Percentiles rank a stretch among this genome's conserved stretches.
Conservation (phyloP, 202 grass and related monocot species). For the Zoysia matrella region DNA sequence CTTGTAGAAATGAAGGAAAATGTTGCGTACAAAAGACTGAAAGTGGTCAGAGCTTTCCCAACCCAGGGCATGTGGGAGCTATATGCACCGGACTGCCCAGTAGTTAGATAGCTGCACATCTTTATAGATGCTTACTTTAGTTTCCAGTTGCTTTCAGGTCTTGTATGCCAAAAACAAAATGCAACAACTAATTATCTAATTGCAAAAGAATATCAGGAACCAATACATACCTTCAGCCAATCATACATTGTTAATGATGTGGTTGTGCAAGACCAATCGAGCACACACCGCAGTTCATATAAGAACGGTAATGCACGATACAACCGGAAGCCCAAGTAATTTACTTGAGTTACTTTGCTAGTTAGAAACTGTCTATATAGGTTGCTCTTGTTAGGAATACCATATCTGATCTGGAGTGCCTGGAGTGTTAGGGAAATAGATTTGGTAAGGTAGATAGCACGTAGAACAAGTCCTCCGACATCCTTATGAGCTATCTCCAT, state of each 20-base stretch:
- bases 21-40: no score
- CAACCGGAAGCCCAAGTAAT: constrained; percentile 86
- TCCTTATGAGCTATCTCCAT: constrained; percentile 82
- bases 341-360: constrained; percentile 96
- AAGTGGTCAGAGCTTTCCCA: no score
- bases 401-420: constrained; percentile 91
- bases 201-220: constrained; percentile 6
- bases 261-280: constrained; percentile 97
- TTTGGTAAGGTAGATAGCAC: constrained; percentile 95
- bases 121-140: no score
- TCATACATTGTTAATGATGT: constrained; percentile 99
- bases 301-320: constrained; percentile 95
- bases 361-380: constrained; percentile 95
- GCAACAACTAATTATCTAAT: background rate
- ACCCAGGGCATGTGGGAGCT: no score
- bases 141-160: background rate
- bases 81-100: no score
- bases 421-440: constrained; percentile 89
- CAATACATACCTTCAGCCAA: constrained; percentile 85
- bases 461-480: constrained; percentile 78
- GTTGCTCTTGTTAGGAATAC: constrained; percentile 93
- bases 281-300: constrained; percentile 95
- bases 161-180: constrained; percentile 6
- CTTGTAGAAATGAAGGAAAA: no score
- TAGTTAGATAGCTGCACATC: no score